These are phyloP conservation scores for Colletotrichum musicola DNA, from an alignment of 2,329 filamentous ascomycete genomes.

Conservation along the genomic window DNA sequence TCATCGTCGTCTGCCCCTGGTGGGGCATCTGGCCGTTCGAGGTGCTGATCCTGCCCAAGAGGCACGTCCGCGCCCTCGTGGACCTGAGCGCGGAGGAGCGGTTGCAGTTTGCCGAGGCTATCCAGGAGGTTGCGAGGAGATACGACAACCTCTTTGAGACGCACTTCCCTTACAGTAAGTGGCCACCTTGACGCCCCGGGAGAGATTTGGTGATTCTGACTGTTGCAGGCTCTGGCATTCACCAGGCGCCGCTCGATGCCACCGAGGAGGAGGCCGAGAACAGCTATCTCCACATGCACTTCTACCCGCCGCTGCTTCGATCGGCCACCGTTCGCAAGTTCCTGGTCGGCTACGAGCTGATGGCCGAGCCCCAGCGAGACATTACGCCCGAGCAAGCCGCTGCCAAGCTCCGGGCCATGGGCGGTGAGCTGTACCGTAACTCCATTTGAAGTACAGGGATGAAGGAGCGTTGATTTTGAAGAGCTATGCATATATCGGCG, in stretches of 20 bases:
- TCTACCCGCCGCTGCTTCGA: conserved; percentile 92
- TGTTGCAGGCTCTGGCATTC: conserved; percentile 82
- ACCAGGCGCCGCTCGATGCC: conserved; percentile 91
- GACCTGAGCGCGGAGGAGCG: conserved; percentile 82
- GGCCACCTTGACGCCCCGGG: not conserved
- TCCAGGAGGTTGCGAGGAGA: conserved; percentile 88
- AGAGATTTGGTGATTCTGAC: conserved; percentile 39
- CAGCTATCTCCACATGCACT: conserved; percentile 96
- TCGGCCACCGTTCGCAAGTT: conserved; percentile 97
- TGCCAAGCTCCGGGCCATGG: conserved; percentile 78
- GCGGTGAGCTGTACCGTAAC: conserved; percentile 87
- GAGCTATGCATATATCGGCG: not conserved
- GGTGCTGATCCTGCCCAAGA: conserved; percentile 87
- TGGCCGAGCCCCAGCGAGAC: conserved; percentile 97
- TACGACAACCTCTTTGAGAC: conserved; percentile 99
- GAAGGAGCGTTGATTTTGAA: not conserved
- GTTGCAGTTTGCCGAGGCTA: conserved; percentile 80
- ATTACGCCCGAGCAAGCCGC: conserved; percentile 98
- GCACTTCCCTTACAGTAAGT: conserved; percentile 90
- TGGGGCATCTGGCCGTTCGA: conserved; percentile 99
- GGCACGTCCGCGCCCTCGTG: conserved; percentile 85
- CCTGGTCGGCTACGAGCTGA: conserved; percentile 93
- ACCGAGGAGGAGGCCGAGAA: conserved; percentile 85
- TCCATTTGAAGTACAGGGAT: conserved; percentile 52
- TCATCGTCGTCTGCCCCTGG: conserved; percentile 93